A percentile compares a stretch with the other conserved stretches of the same genome.
Conservation (phyloP, 176 grass and related monocot species). For the Zoysia pacifica region DNA sequence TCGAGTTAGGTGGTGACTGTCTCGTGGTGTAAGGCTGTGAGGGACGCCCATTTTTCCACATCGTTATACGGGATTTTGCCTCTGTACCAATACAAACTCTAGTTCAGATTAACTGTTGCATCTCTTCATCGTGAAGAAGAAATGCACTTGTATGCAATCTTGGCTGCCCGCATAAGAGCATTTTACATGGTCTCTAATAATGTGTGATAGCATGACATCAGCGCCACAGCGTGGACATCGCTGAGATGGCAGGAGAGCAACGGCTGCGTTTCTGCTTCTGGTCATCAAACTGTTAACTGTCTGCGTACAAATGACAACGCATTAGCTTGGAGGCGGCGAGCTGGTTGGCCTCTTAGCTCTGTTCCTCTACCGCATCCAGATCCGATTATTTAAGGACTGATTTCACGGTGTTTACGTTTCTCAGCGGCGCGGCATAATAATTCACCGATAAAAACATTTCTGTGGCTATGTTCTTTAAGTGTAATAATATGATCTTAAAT, state of each 20-base stretch:
- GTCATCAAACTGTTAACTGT: too few species aligned
- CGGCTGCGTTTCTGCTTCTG: background rate
- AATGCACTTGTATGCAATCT: background rate
- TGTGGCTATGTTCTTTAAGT: background rate
- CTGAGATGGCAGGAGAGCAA: background rate
- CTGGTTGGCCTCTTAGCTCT: too few species aligned
- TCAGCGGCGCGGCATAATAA: too few species aligned
- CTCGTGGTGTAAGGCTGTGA: conserved; percentile 28
- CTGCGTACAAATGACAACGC: too few species aligned
- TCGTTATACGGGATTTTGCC: conserved; percentile 37
- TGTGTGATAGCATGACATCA: background rate
- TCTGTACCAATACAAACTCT: conserved; percentile 28
- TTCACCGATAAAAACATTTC: too few species aligned
- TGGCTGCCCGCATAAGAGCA: background rate
- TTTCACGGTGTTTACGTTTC: too few species aligned
- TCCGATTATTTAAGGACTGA: too few species aligned
- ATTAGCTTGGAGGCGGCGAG: too few species aligned
- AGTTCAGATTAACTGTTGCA: conserved; percentile 23
- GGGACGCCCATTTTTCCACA: conserved; percentile 46
- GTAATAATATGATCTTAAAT: background rate
- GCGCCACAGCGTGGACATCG: background rate
- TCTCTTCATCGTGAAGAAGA: background rate
- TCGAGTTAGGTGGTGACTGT: conserved; percentile 11
- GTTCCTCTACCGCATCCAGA: too few species aligned
- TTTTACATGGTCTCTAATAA: too few species aligned